phyloP scores from a whole-genome alignment of 495 filamentous ascomycete species.

The Podospora pseudocomata region DNA sequence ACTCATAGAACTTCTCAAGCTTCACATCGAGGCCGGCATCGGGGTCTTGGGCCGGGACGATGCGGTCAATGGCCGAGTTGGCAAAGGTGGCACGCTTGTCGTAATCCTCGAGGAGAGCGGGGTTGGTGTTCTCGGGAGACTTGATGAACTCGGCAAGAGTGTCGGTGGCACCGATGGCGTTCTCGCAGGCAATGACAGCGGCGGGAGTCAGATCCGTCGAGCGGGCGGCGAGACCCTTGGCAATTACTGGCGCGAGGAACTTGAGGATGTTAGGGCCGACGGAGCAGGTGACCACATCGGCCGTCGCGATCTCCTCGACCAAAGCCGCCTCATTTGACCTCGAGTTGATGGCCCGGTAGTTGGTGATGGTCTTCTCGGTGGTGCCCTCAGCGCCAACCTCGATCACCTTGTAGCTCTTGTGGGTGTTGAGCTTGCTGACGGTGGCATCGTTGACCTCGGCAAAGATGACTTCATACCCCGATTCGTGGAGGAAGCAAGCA shows the following conservation, averaged over 20 bases:
- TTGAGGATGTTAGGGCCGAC: constrained; percentile 94
- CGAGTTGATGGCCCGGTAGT: constrained; percentile 94
- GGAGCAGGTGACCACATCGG: constrained; percentile 90
- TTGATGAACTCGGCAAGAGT: constrained; percentile 78
- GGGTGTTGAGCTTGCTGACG: constrained; percentile 70
- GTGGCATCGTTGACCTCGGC: constrained; percentile 82
- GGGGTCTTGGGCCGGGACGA: constrained; percentile 82
- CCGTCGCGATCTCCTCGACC: constrained; percentile 76
- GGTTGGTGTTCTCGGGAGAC: constrained; percentile 59
- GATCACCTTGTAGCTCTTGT: constrained; percentile 79
- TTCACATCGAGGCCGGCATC: constrained; percentile 81
- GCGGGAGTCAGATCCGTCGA: constrained; percentile 62
- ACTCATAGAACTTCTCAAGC: constrained; percentile 98
- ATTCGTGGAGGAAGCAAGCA: constrained; percentile 71
- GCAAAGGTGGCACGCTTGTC: constrained; percentile 73
- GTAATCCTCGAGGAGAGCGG: constrained; percentile 56
- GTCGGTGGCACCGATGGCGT: constrained; percentile 89
- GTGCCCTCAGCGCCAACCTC: constrained; percentile 88
- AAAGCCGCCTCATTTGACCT: constrained; percentile 75
- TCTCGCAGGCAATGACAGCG: constrained; percentile 96
- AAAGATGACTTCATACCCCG: constrained; percentile 90
- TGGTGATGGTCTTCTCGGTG: constrained; percentile 75
- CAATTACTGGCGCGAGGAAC: constrained; percentile 91
- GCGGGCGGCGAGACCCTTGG: constrained; percentile 80
- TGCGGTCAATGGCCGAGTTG: constrained; percentile 97